Evolutionary conservation across 2,329 filamentous ascomycete genomes (phyloP).

Genomic region (Cladophialophora chaetospira): DNA sequence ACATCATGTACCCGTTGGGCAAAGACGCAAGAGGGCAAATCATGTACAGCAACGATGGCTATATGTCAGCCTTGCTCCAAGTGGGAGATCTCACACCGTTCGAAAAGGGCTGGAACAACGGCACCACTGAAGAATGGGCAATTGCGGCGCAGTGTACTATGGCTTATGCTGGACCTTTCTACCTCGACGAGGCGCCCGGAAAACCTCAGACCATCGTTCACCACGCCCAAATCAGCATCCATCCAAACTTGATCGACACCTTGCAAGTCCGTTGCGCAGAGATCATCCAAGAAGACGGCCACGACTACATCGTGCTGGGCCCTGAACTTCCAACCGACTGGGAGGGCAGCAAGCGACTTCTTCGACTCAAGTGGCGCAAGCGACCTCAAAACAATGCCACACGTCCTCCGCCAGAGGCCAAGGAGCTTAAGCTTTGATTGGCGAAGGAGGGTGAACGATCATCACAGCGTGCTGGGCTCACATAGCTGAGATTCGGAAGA

Average conservation of each 20-base stretch:
- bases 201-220: constrained; percentile 17
- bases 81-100: constrained; percentile 15
- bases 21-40: constrained; percentile 24
- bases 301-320: constrained; percentile 14
- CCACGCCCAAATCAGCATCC: constrained; percentile 21
- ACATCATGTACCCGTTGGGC: constrained; percentile 23
- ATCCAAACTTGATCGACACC: constrained; percentile 19
- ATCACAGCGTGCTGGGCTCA: background rate
- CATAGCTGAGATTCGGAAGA: too few species aligned
- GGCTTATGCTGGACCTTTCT: constrained; percentile 24
- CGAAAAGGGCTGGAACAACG: constrained; percentile 7
- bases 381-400: constrained; percentile 19
- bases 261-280: constrained; percentile 21
- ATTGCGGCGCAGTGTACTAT: constrained; percentile 21
- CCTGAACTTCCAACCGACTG: constrained; percentile 11
- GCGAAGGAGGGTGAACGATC: background rate
- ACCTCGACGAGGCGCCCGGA: constrained; percentile 19
- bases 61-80: constrained; percentile 26
- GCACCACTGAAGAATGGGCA: constrained; percentile 13
- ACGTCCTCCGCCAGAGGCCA: constrained; percentile 5
- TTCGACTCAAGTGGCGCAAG: constrained; percentile 25
- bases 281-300: constrained; percentile 19
- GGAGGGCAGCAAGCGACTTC: constrained; percentile 17
- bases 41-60: constrained; percentile 26
- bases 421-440: constrained; percentile 8